Evolutionary conservation across 2,329 filamentous ascomycete genomes (phyloP), one percentile per base, ranked within the genome.

Genomic region (Ophiosphaerella korrae): DNA sequence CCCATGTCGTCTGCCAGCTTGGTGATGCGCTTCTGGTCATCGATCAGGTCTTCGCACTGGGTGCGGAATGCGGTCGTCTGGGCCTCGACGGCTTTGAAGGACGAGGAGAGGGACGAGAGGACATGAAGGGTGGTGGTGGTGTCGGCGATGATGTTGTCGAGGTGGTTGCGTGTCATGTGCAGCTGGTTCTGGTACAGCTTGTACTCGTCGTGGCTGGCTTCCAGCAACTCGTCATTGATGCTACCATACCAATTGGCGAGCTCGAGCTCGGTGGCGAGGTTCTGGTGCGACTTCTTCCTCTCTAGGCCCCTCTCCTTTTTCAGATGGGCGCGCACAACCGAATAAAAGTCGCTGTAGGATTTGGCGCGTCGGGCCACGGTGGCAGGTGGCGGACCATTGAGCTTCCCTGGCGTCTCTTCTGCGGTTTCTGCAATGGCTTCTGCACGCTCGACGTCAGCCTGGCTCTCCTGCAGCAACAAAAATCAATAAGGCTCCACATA

Each of bases 11-110:
- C 85, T 2, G 92, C 91, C 36, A 99, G 82, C 58, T 82, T 83
- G 55, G 90, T 86, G 35, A 97, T 81, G 21, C 89, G 85, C 63
- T 83, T 85, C 75, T 97, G 92, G 64, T 96, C 92, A 1, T 84
- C 80, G 26, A 97, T 78, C 2, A 99, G 81, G 49, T 90, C 89
- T 69, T 97, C 91, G 74, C 94, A 99, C 74, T 96, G 92, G 40
- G 88, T 85, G 70, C 92, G 90, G 77, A 99, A 97, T 12, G 89
- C 88, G n/a, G 88, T 90, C 0, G 94, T 99, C 75, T 97, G 93
- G 8, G 84, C 80, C 64, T 97, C 92, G 42, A 99, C 93, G 0
- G 88, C 81, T 60, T 88, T 87, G 77, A 99, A 99, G 5, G 92
- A 93, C 63, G 88, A 84, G 12, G 92, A 92, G 13, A 99, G 81